phyloP scores from a whole-genome alignment of 371 early-diverging fungal species.

The Mortierella sp. region DNA sequence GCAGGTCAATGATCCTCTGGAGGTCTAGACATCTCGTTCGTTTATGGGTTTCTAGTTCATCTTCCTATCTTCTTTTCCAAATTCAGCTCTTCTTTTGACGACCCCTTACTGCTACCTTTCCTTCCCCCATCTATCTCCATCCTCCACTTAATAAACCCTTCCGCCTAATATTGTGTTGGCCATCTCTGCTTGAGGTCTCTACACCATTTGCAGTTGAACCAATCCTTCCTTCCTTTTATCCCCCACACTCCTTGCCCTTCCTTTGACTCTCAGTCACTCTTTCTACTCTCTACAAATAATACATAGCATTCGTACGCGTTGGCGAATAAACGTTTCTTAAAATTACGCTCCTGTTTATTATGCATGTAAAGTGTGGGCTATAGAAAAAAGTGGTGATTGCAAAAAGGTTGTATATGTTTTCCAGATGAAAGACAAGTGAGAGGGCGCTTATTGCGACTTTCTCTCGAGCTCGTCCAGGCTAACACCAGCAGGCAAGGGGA shows the following conservation, averaged over 20 bases:
- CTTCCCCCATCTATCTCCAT: neutral
- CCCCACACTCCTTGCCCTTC: neutral
- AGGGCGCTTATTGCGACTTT: constrained; percentile 24
- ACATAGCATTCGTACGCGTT: neutral
- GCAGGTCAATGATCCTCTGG: constrained; percentile 40
- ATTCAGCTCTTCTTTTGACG: neutral
- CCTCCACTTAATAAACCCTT: constrained; percentile 12
- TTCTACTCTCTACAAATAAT: neutral
- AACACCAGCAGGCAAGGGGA: constrained; percentile 68
- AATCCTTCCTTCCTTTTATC: neutral
- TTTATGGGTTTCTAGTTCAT: neutral
- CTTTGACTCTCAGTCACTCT: neutral
- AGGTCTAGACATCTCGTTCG: constrained; percentile 10
- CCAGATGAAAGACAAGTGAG: neutral
- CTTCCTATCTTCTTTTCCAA: neutral
- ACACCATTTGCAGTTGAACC: neutral
- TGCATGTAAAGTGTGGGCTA: neutral
- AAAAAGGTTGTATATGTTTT: neutral
- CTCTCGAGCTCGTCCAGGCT: constrained; percentile 47
- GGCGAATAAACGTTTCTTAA: constrained; percentile 4
- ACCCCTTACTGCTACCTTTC: neutral
- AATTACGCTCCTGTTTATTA: neutral
- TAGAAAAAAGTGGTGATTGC: neutral
- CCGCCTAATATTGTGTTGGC: constrained; percentile 9
- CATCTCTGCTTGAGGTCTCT: neutral